phyloP scores from a whole-genome alignment of 345 rosid genomes.

The Aethionema arabicum region DNA sequence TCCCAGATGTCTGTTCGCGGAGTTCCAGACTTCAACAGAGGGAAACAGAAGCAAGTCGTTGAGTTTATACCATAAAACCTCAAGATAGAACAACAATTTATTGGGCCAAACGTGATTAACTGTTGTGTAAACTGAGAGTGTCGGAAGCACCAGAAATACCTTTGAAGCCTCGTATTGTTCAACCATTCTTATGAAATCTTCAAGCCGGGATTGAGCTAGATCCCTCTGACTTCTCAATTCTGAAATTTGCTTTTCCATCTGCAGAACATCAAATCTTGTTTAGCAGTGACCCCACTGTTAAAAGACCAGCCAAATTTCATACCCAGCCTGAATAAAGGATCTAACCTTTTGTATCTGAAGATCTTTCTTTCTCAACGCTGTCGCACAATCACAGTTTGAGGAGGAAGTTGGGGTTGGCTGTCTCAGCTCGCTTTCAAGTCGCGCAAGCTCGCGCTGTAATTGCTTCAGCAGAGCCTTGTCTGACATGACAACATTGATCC shows the following conservation, averaged over 20 bases:
- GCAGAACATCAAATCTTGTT: slow-evolving; percentile 27
- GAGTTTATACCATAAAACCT: slow-evolving; percentile 1
- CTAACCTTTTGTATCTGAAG: slow-evolving; percentile 83
- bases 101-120: background rate
- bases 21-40: slow-evolving; percentile 32
- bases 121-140: background rate
- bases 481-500: slow-evolving; percentile 96
- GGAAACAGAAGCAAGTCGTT: slow-evolving; percentile 21
- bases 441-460: slow-evolving; percentile 81
- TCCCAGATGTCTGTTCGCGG: slow-evolving; percentile 53
- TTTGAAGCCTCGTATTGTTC: slow-evolving; percentile 52
- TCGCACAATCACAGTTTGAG: slow-evolving; percentile 60
- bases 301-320: slow-evolving; percentile 17
- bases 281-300: background rate
- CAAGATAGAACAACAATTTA: background rate
- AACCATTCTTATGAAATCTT: slow-evolving; percentile 69
- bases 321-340: slow-evolving; percentile 2
- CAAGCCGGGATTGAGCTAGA: slow-evolving; percentile 78
- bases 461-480: slow-evolving; percentile 96
- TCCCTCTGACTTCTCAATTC: slow-evolving; percentile 78
- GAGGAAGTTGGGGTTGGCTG: slow-evolving; percentile 55
- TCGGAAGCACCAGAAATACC: slow-evolving; percentile 31
- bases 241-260: slow-evolving; percentile 83
- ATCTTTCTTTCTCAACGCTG: slow-evolving; percentile 74
- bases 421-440: slow-evolving; percentile 85